Base-by-base conservation (phyloP, 2,329 filamentous ascomycete genomes). In the Fusarium cyanostomum region DNA sequence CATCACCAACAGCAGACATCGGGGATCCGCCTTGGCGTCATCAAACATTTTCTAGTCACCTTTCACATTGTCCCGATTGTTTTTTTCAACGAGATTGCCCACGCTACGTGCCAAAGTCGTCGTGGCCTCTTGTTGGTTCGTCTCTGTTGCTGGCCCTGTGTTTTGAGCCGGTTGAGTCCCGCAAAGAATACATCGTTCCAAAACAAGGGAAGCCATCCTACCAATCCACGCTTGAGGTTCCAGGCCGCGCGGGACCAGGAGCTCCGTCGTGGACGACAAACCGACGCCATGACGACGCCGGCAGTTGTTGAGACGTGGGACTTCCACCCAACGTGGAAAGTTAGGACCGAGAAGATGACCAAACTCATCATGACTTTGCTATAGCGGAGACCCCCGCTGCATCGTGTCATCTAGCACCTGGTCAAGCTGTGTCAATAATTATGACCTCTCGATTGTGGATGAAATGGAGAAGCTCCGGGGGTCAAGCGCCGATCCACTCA, bases 11-110 rank as follows among this genome's bases (percentile, higher is more conserved):
- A 49, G 48, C 55, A 52, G 46, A 42, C 45, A 55, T 42, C 37
- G 55, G 57, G 57, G 55, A 63, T 58, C 65, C 65, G 60, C 55
- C 62, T 68, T 60, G 66, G 66, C 68, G 44, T 59, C 49, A 52
- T 62, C 57, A 50, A 46, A 30, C 37, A 56, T 66, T 66, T 58
- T 58, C 54, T 45, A 63, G 52, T 52, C 55, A 67, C 56, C 41
- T 67, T 54, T 62, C 45, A 38, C 30, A 44, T 49, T 53, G 44
- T 45, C 35, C 30, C 42, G 49, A 46, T 52, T 26, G 30, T 55
- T 42, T 34, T 31, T 37, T 30, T 15, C 37, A 24, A 41, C 44
- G 52, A 56, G 54, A 61, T 58, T 57, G 45, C 43, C 34, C 33
- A 27, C 41, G 48, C 50, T 52, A 57, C 43, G 49, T 52, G 48